phyloP scores from a whole-genome alignment of 1,284 basidiomycete genomes.

The Malassezia caprae region DNA sequence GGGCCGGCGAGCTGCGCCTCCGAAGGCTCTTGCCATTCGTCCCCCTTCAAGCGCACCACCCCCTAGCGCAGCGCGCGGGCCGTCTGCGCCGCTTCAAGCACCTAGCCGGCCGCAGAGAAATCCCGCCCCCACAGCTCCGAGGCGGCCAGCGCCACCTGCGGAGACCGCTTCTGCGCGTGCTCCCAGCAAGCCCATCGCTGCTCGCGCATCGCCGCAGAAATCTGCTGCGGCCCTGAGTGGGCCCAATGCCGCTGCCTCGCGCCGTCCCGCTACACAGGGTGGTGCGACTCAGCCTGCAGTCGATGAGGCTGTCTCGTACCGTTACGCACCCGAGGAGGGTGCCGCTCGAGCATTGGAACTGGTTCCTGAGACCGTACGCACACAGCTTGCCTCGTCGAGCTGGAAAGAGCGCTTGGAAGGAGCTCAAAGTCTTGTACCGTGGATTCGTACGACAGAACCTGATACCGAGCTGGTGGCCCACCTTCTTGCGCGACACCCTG shows the following conservation, averaged over 20 bases:
- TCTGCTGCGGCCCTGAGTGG: background rate
- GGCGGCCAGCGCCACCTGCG: background rate
- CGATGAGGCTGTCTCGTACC: constrained; percentile 76
- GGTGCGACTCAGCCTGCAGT: constrained; percentile 55
- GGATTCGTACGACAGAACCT: constrained; percentile 61
- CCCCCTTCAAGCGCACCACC: constrained; percentile 52
- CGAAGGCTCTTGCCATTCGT: constrained; percentile 55
- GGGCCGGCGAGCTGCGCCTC: background rate
- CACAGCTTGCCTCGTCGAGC: constrained; percentile 68
- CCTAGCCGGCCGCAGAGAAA: constrained; percentile 23
- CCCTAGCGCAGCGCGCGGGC: constrained; percentile 21
- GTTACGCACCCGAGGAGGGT: constrained; percentile 82
- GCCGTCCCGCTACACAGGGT: constrained; percentile 30
- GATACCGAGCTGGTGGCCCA: constrained; percentile 84
- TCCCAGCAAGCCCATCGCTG: background rate
- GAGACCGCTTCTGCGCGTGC: background rate
- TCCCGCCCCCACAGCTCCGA: constrained; percentile 7
- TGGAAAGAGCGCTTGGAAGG: constrained; percentile 89
- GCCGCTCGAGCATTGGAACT: constrained; percentile 66
- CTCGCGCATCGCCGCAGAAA: background rate
- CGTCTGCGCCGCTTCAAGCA: constrained; percentile 19
- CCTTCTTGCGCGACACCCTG: constrained; percentile 77
- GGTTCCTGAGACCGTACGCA: constrained; percentile 64
- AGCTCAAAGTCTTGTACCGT: constrained; percentile 71
- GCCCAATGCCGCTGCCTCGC: constrained; percentile 28